Evolutionary conservation across 371 early-diverging fungal genomes (phyloP).

Genomic region (Dichotomocladium elegans): DNA sequence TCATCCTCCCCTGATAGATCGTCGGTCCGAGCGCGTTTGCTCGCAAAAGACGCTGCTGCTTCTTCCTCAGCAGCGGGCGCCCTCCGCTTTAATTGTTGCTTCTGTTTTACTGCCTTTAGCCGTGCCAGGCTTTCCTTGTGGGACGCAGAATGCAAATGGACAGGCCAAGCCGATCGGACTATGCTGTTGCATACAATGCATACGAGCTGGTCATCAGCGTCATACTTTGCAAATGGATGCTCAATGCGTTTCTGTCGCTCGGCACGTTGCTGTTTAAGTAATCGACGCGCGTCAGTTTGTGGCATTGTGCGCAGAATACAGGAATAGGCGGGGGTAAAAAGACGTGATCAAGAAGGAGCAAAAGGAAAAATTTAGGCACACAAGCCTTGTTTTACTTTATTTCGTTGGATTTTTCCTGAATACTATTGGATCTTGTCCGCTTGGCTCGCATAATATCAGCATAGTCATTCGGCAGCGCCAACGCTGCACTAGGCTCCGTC

Average conservation of each 20-base stretch:
- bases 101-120: slow-evolving; percentile 32
- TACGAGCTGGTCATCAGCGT: slow-evolving; percentile 23
- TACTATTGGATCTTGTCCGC: slow-evolving; percentile 13
- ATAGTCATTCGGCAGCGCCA: slow-evolving; percentile 17
- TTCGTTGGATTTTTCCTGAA: not conserved
- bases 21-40: slow-evolving; percentile 9
- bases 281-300: slow-evolving; percentile 32
- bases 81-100: slow-evolving; percentile 7
- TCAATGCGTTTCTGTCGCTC: slow-evolving; percentile 33
- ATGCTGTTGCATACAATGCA: slow-evolving; percentile 34
- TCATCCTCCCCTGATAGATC: slow-evolving; percentile 20
- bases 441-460: slow-evolving; percentile 7
- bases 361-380: slow-evolving; percentile 41
- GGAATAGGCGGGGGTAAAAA: slow-evolving; percentile 36
- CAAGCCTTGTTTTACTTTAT: slow-evolving; percentile 22
- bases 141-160: slow-evolving; percentile 24
- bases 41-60: no score
- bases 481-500: slow-evolving; percentile 14
- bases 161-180: slow-evolving; percentile 36
- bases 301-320: slow-evolving; percentile 46
- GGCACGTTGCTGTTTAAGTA: slow-evolving; percentile 38
- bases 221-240: slow-evolving; percentile 49
- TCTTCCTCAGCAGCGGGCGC: no score
- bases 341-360: slow-evolving; percentile 36
- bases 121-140: slow-evolving; percentile 41